phyloP scores from a whole-genome alignment of 2,329 filamentous ascomycete species.

The Mycogone perniciosa region DNA sequence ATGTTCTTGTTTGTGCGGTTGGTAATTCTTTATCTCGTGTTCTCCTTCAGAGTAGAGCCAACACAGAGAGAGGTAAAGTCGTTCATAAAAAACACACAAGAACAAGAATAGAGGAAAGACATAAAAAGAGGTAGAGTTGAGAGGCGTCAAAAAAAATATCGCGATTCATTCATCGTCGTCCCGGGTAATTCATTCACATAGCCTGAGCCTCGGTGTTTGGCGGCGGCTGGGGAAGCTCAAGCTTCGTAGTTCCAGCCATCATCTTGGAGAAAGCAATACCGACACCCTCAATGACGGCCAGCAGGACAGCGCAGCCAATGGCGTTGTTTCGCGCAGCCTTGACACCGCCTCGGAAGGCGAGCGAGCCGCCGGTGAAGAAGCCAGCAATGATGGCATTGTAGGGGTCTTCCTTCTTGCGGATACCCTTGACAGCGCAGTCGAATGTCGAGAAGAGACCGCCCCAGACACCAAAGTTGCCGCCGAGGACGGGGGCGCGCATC shows the following conservation, averaged over 20 bases:
- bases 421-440: slow-evolving; percentile 92
- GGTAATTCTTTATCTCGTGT: neutral
- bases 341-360: slow-evolving; percentile 86
- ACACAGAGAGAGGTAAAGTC: neutral
- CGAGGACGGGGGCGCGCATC: slow-evolving; percentile 89
- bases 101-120: neutral
- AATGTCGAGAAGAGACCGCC: slow-evolving; percentile 93
- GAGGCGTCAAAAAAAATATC: neutral
- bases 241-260: slow-evolving; percentile 81
- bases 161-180: slow-evolving; percentile 2
- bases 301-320: slow-evolving; percentile 88
- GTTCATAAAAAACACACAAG: slow-evolving; percentile 18
- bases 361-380: slow-evolving; percentile 89
- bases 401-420: slow-evolving; percentile 93
- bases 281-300: slow-evolving; percentile 95
- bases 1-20: slow-evolving; percentile 13
- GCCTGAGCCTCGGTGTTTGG: slow-evolving; percentile 25
- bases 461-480: slow-evolving; percentile 98
- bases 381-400: slow-evolving; percentile 97
- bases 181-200: slow-evolving; percentile 17
- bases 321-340: slow-evolving; percentile 91
- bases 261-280: slow-evolving; percentile 93
- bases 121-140: slow-evolving; percentile 11
- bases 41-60: neutral
- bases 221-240: slow-evolving; percentile 49